Evolutionary conservation across 1,284 basidiomycete species (phyloP).

Genomic region (Fereydounia khargensis): DNA sequence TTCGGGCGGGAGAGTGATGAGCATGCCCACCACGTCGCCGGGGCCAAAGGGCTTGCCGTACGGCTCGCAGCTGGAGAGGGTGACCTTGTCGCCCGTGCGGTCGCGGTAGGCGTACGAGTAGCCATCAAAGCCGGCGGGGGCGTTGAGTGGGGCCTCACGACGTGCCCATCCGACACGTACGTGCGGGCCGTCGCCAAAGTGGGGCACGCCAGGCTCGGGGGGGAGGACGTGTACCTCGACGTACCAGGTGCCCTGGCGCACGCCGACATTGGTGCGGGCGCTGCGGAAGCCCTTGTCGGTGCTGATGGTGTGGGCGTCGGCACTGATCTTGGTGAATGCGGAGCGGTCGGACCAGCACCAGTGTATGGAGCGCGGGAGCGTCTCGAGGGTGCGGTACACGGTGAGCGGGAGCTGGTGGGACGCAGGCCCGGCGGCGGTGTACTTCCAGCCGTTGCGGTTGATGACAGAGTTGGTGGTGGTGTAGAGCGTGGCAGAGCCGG

Average conservation of each 20-base stretch:
- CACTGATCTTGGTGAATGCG: constrained; percentile 70
- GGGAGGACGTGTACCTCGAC: constrained; percentile 82
- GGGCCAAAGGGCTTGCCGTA: constrained; percentile 71
- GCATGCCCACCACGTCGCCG: constrained; percentile 90
- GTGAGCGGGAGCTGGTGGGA: constrained; percentile 36
- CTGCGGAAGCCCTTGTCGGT: constrained; percentile 88
- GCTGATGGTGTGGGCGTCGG: constrained; percentile 73
- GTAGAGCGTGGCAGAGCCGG: constrained; percentile 17
- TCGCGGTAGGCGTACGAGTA: constrained; percentile 91
- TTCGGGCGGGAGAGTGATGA: constrained; percentile 74
- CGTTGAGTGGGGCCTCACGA: constrained; percentile 86
- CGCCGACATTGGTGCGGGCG: constrained; percentile 81
- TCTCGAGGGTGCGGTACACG: constrained; percentile 45
- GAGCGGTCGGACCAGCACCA: constrained; percentile 68
- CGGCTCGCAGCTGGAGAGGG: constrained; percentile 73
- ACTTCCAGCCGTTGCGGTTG: constrained; percentile 52
- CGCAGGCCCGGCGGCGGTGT: constrained; percentile 47
- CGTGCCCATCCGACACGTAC: constrained; percentile 88
- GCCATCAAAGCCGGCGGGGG: constrained; percentile 86
- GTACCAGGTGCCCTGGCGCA: constrained; percentile 90
- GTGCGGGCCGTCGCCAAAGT: constrained; percentile 66
- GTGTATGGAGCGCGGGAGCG: constrained; percentile 35
- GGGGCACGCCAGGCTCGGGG: constrained; percentile 36
- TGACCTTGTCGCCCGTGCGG: constrained; percentile 85
- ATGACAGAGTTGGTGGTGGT: constrained; percentile 38